Base-by-base conservation (phyloP, 345 rosid genomes). In the Psidium friedrichsthalianum region DNA sequence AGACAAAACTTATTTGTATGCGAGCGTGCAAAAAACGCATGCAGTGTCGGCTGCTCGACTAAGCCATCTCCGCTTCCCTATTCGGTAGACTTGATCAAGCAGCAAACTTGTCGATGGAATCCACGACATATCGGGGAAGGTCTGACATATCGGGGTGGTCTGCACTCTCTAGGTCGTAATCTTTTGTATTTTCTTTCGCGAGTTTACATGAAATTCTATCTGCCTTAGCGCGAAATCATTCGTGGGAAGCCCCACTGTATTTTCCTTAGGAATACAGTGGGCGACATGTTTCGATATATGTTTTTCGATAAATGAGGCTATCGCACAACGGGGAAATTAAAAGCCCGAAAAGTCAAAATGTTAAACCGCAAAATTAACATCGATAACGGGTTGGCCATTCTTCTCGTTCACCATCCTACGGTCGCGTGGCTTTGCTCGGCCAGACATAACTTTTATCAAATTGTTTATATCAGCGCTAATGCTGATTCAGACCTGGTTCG, bases 401-500 rank as follows among this genome's bases (percentile, higher is more conserved):
- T 44, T 8, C 47, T 44, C 47, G 7, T 2, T 42, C 44, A 42
- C 44, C 44, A 42, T 42, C 47, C 47, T 44, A 5, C 7, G 7
- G 47, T 13, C 9, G 74, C 11, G 36, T 59, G 36, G 18, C 14
- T 59, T 59, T 59, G 18, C 36, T 59, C 3, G 69, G 36, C 69
- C 69, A 59, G 9, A 27, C 74, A 59, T 32, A 6, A 25, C 74
- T 56, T 24, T 5, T 56, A 22, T 4, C 27, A 24, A 56, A 24
- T 44, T 44, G 6, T 24, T 56, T 9, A 27, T 59, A 13, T n/a
- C 3, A 6, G 5, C 36, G 27, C 27, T 11, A n/a, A 59, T 12
- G 0, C 6, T 27, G 36, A 59, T 0, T 27, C 15, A 20, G 20
- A 1, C 18, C 20, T 6, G 36, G 29, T 25, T 57, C 64, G 0